Evolutionary conservation across 2,329 filamentous ascomycete species (phyloP).

Genomic region (Arthrocladium fulminans): DNA sequence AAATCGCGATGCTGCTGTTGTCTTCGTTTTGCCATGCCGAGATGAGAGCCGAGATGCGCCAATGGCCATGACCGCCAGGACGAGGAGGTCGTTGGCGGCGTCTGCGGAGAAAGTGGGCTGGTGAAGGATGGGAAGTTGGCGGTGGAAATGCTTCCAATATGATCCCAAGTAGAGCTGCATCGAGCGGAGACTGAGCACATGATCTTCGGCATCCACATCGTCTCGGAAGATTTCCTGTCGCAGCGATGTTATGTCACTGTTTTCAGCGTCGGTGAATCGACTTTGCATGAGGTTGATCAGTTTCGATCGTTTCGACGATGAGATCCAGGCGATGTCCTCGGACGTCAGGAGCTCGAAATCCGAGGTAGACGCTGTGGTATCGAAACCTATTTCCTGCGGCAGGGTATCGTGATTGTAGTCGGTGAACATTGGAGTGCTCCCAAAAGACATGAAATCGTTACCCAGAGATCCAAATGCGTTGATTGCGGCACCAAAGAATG

Average conservation of each 20-base stretch:
- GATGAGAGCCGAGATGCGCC: slow-evolving; percentile 84
- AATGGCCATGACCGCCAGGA: slow-evolving; percentile 85
- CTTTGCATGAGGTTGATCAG: slow-evolving; percentile 72
- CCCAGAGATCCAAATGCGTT: slow-evolving; percentile 44
- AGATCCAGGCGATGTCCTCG: slow-evolving; percentile 59
- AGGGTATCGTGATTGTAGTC: slow-evolving; percentile 34
- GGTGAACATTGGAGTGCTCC: slow-evolving; percentile 31
- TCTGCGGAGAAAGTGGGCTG: slow-evolving; percentile 88
- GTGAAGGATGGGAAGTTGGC: slow-evolving; percentile 88
- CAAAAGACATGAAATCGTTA: slow-evolving; percentile 38
- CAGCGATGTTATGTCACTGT: slow-evolving; percentile 61
- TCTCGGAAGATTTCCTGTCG: slow-evolving; percentile 73
- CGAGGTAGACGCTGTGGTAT: slow-evolving; percentile 76
- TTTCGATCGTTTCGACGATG: slow-evolving; percentile 77
- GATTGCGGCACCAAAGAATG: slow-evolving; percentile 38
- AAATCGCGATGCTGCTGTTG: slow-evolving; percentile 67
- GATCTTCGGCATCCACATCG: slow-evolving; percentile 54
- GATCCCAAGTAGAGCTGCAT: slow-evolving; percentile 91
- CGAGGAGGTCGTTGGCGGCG: slow-evolving; percentile 70
- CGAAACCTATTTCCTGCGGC: not conserved
- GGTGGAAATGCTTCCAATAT: slow-evolving; percentile 92
- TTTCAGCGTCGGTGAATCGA: slow-evolving; percentile 61
- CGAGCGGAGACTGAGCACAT: slow-evolving; percentile 75
- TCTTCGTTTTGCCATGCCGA: slow-evolving; percentile 63
- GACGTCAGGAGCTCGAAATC: slow-evolving; percentile 61